phyloP scores from a whole-genome alignment of 768 basidiomycete genomes.

The Auricularia cornea region DNA sequence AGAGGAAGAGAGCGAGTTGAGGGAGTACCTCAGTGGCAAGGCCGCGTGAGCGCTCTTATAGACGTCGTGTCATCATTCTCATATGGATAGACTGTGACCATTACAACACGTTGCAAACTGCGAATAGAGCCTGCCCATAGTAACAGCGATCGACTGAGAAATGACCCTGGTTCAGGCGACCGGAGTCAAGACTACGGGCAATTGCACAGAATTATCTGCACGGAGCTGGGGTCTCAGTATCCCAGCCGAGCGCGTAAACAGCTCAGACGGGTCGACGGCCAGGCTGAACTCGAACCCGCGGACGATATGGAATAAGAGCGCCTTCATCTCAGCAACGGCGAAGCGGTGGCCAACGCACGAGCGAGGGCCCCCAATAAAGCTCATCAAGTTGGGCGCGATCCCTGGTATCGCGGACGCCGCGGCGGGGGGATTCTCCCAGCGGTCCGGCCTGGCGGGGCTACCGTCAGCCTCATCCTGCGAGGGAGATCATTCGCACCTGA shows the following conservation, averaged over 20 bases:
- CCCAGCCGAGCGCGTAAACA: neutral
- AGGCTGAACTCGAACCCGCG: conserved; percentile 5
- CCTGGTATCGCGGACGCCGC: conserved; percentile 2
- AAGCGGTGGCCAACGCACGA: conserved; percentile 6
- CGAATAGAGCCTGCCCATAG: no score
- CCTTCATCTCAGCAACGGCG: conserved; percentile 1
- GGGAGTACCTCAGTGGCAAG: neutral
- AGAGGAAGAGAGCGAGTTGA: neutral
- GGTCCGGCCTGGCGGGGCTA: conserved; percentile 3
- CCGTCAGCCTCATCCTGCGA: neutral
- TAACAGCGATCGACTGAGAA: no score
- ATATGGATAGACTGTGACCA: no score
- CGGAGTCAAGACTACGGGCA: no score
- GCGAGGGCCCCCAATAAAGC: conserved; percentile 5
- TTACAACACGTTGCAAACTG: no score
- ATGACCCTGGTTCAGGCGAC: no score
- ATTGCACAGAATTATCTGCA: no score
- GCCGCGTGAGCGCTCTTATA: neutral
- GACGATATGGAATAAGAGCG: conserved; percentile 2
- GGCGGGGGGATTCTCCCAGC: conserved; percentile 1
- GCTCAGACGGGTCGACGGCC: neutral
- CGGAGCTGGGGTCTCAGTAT: neutral
- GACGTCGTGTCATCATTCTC: no score
- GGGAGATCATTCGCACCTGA: conserved; percentile 9
- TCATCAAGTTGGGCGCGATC: neutral